Percentiles rank a stretch among this genome's conserved stretches.
phyloP scores from a whole-genome alignment of 768 basidiomycete species.

The Russula dissimulans region DNA sequence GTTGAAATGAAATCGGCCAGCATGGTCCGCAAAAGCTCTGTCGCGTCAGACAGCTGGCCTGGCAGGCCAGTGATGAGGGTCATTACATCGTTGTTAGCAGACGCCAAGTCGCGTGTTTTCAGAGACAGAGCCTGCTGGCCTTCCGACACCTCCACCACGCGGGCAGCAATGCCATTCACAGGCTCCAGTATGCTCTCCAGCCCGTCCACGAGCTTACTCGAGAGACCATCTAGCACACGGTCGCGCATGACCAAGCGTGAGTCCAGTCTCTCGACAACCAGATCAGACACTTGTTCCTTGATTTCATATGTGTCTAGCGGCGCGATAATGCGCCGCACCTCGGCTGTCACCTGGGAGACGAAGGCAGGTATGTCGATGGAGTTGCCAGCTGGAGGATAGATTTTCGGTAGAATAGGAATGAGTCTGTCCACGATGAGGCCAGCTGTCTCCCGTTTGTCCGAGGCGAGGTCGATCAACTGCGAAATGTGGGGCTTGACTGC shows the following conservation, averaged over 20 bases:
- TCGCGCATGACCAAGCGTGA: constrained; percentile 74
- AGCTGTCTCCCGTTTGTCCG: constrained; percentile 83
- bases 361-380: constrained; percentile 45
- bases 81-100: constrained; percentile 34
- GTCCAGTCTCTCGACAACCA: constrained; percentile 79
- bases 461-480: constrained; percentile 81
- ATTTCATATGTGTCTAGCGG: constrained; percentile 80
- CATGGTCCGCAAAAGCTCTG: constrained; percentile 34
- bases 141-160: constrained; percentile 34
- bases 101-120: constrained; percentile 32
- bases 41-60: constrained; percentile 34
- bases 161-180: constrained; percentile 32
- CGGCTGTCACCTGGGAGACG: constrained; percentile 50
- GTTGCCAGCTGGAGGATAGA: constrained; percentile 25
- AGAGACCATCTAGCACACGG: constrained; percentile 50
- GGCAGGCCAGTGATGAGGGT: constrained; percentile 41
- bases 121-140: constrained; percentile 34
- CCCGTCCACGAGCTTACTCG: constrained; percentile 45
- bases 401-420: constrained; percentile 50
- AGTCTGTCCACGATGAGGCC: constrained; percentile 68
- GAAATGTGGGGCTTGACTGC: constrained; percentile 85
- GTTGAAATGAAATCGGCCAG: constrained; percentile 20
- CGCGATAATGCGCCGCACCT: constrained; percentile 61
- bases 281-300: constrained; percentile 82
- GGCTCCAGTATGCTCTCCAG: constrained; percentile 39